Evolutionary conservation across 441 rosid species (phyloP), one percentile per base, ranked within the genome.

Genomic region (Daphne laureola): DNA sequence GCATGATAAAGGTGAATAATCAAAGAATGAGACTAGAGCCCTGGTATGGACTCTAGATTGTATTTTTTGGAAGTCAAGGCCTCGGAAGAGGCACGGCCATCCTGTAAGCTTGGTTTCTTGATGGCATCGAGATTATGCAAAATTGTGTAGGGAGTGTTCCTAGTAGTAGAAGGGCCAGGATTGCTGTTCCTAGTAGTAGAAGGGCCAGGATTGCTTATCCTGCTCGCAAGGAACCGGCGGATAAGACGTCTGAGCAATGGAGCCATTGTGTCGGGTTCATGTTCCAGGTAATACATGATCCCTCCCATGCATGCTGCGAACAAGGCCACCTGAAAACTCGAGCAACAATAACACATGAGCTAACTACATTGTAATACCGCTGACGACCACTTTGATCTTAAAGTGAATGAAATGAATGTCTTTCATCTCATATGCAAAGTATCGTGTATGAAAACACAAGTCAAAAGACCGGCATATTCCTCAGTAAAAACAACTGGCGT

Each of bases 251-350:
- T 78, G 41, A 93, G 84, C 59, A 90, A 87, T 14, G 99, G 95
- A 58, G 99, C 83, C 97, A 93, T 78, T 16, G 99, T 93, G 58
- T 86, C 87, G 0, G 99, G 99, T 54, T 93, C 99, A 49, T 93
- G 57, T 68, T 93, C 97, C 56, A 90, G 73, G 71, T 79, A 90
- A 70, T 93, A 93, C 99, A 90, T 93, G 42, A 93, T 74, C 72
- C 96, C 99, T 72, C 99, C 99, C 95, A 93, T 93, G 72, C 96
- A 93, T 17, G 84, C 91, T 73, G 95, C 87, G 61, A 90, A 93
- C 53, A 93, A 59, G 23, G 91, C 94, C 55, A 93, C 99, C 99
- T 93, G 90, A 13, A 70, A 59, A 38, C 43, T 17, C 43, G 35
- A 4, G 44, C 26, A 73, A 58, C 43, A 58, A 45, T 12, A 8